Conservation (phyloP, 352 stramenopile genomes). For the Globisporangium rhizosaccharum region DNA sequence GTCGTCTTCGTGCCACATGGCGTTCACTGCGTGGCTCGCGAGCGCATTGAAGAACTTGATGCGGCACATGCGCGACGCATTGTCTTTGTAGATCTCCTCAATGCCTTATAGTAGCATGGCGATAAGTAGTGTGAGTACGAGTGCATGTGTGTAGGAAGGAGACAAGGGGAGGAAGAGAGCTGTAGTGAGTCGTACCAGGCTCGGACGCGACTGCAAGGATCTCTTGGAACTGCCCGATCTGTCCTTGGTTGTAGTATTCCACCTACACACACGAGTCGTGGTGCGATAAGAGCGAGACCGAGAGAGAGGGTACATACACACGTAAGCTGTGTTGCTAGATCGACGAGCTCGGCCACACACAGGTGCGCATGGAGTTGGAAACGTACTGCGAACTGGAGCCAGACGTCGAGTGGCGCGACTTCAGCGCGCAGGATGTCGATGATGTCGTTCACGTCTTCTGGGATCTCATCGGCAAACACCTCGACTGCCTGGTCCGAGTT, state of each 20-base stretch:
- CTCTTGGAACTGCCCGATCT: conserved; percentile 78
- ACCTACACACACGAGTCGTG: conserved; percentile 25
- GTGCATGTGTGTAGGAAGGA: background rate
- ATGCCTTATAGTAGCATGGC: conserved; percentile 28
- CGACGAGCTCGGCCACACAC: background rate
- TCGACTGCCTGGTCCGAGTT: conserved; percentile 88
- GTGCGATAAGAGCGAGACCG: background rate
- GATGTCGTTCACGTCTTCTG: conserved; percentile 88
- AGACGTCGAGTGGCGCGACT: conserved; percentile 88
- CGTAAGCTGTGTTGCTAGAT: background rate
- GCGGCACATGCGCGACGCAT: conserved; percentile 73
- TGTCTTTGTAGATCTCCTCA: conserved; percentile 87
- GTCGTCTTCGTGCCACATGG: conserved; percentile 88
- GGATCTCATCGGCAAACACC: conserved; percentile 87
- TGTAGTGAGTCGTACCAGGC: conserved; percentile 23
- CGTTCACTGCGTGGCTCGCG: conserved; percentile 79
- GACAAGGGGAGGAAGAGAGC: background rate
- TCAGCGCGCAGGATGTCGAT: conserved; percentile 89
- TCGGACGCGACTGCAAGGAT: conserved; percentile 79
- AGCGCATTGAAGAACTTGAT: conserved; percentile 89
- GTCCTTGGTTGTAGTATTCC: conserved; percentile 87
- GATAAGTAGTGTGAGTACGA: background rate
- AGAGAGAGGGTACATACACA: background rate
- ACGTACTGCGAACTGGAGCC: conserved; percentile 87
- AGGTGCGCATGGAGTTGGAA: background rate